Conservation (phyloP, 805 yeast genomes). For the Kluyveromyces aestuarii region DNA sequence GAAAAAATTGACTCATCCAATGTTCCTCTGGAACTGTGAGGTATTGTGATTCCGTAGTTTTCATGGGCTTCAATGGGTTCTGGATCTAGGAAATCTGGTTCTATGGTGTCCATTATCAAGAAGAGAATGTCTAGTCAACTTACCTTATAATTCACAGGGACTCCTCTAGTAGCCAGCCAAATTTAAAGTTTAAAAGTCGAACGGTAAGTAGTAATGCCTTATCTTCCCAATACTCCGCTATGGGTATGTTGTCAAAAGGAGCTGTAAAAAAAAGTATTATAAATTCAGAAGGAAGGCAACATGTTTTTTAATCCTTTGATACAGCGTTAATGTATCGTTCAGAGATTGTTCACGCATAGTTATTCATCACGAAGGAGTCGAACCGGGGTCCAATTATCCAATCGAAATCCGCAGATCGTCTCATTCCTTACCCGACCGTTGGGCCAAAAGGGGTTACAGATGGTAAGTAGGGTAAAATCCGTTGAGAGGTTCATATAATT, state of each 20-base stretch:
- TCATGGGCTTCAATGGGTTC: conserved; percentile 3
- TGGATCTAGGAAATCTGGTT: conserved; percentile 23
- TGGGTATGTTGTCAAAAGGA: too few species aligned
- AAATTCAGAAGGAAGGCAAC: conserved; percentile 35
- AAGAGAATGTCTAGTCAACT: background rate
- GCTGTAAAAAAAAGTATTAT: conserved; percentile 4
- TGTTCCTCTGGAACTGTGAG: conserved; percentile 20
- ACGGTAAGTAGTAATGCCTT: too few species aligned
- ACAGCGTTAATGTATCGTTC: conserved; percentile 18
- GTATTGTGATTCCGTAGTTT: background rate
- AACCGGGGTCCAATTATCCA: background rate
- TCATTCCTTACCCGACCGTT: background rate
- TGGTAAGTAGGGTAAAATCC: background rate
- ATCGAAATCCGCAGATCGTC: background rate
- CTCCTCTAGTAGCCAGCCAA: too few species aligned
- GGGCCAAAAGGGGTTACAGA: background rate
- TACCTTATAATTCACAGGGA: too few species aligned
- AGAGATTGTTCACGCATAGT: conserved; percentile 34
- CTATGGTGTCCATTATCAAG: conserved; percentile 10
- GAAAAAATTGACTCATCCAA: conserved; percentile 23
- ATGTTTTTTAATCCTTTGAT: conserved; percentile 29
- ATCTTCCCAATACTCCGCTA: too few species aligned
- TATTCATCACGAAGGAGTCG: conserved; percentile 25
- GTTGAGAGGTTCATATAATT: background rate
- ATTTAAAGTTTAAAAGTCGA: too few species aligned